Conservation (phyloP, 1,139 yeast species). For the Hyphopichia wangnamkhiaoensis region DNA sequence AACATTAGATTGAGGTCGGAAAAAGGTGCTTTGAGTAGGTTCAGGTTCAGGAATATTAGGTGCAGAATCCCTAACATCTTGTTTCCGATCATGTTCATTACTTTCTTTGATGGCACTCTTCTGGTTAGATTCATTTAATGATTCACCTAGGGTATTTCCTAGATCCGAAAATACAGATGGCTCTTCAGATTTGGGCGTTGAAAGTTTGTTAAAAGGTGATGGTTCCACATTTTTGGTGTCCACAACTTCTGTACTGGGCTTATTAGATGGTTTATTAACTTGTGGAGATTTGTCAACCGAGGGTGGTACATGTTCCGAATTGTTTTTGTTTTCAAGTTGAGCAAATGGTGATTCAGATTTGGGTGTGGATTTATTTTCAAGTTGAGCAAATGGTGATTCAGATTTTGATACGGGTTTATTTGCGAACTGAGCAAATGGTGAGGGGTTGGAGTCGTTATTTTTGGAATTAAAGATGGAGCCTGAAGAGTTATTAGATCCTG, state of each 20-base stretch:
- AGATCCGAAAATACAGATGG: background rate
- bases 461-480: too few relatives aligned
- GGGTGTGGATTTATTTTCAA: conserved; percentile 2
- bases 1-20: too few relatives aligned
- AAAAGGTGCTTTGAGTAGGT: too few relatives aligned
- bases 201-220: background rate
- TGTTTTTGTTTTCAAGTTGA: background rate
- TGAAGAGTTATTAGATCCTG: too few relatives aligned
- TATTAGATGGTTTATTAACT: background rate
- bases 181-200: background rate
- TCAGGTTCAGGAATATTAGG: background rate
- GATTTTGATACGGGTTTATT: background rate
- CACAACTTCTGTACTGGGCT: too few relatives aligned
- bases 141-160: background rate
- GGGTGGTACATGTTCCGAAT: background rate
- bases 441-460: too few relatives aligned
- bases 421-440: background rate
- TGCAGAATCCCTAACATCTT: too few relatives aligned
- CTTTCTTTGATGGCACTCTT: too few relatives aligned
- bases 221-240: background rate
- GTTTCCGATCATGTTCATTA: background rate
- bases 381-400: conserved; percentile 4
- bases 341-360: conserved; percentile 9
- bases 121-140: too few relatives aligned
- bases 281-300: background rate